Conservation (phyloP, 1,284 basidiomycete species). For the Cryptococcus maquisensis region DNA sequence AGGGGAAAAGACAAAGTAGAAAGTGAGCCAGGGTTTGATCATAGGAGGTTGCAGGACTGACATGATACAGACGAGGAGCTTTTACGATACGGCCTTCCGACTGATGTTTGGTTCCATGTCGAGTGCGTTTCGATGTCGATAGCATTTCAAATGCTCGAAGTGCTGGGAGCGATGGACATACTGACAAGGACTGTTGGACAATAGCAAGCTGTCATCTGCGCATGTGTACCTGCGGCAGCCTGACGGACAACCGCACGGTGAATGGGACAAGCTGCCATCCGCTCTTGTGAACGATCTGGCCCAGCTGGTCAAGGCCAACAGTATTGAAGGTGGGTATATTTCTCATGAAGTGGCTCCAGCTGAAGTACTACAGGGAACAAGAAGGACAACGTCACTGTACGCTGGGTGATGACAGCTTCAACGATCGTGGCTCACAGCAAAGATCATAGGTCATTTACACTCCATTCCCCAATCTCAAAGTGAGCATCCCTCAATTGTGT, state of each 20-base stretch:
- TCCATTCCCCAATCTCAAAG: slow-evolving; percentile 82
- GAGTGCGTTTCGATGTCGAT: slow-evolving; percentile 42
- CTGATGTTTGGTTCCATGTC: slow-evolving; percentile 59
- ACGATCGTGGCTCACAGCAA: background rate
- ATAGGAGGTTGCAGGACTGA: background rate
- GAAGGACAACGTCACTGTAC: slow-evolving; percentile 76
- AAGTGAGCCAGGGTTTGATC: slow-evolving; percentile 57
- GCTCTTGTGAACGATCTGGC: slow-evolving; percentile 77
- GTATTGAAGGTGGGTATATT: slow-evolving; percentile 74
- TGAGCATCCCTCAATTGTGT: slow-evolving; percentile 36
- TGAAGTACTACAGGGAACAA: slow-evolving; percentile 65
- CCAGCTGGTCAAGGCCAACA: slow-evolving; percentile 95
- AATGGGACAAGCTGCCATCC: slow-evolving; percentile 82
- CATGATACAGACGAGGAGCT: slow-evolving; percentile 74
- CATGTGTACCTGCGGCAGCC: slow-evolving; percentile 91
- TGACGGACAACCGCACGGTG: slow-evolving; percentile 57
- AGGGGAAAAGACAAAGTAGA: slow-evolving; percentile 92
- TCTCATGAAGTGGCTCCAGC: background rate
- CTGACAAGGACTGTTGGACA: slow-evolving; percentile 27
- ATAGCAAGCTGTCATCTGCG: slow-evolving; percentile 87
- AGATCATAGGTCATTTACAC: slow-evolving; percentile 75
- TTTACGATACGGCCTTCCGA: slow-evolving; percentile 74
- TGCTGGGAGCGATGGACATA: background rate
- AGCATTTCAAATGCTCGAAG: background rate
- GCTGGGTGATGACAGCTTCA: background rate